phyloP scores from a whole-genome alignment of 2,329 filamentous ascomycete species.

The Biscogniauxia sp. region DNA sequence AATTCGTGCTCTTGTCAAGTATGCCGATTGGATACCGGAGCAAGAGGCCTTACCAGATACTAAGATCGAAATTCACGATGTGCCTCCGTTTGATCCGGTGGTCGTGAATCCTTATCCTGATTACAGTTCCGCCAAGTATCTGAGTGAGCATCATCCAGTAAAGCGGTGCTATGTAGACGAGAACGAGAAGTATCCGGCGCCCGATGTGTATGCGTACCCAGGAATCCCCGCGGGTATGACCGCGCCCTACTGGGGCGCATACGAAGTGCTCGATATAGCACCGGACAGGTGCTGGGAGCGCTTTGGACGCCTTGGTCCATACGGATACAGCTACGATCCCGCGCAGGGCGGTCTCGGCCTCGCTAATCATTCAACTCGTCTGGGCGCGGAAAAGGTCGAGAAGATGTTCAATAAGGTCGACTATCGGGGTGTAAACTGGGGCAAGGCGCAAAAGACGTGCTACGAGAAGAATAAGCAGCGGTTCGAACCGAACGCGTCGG shows the following conservation, averaged over 20 bases:
- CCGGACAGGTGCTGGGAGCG: constrained; percentile 70
- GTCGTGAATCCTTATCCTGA: constrained; percentile 28
- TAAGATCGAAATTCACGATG: constrained; percentile 22
- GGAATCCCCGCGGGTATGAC: constrained; percentile 64
- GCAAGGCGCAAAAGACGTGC: constrained; percentile 32
- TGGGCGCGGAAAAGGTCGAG: constrained; percentile 55
- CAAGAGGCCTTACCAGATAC: constrained; percentile 20
- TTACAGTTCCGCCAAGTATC: constrained; percentile 26
- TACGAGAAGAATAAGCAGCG: constrained; percentile 51
- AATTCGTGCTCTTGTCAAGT: constrained; percentile 27
- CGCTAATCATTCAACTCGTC: constrained; percentile 55
- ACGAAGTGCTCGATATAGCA: constrained; percentile 57
- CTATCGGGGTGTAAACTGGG: constrained; percentile 36
- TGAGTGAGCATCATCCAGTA: constrained; percentile 27
- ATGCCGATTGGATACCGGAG: constrained; percentile 29
- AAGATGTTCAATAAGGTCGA: constrained; percentile 35
- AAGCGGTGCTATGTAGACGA: constrained; percentile 49
- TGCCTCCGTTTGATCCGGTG: constrained; percentile 26
- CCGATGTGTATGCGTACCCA: constrained; percentile 47
- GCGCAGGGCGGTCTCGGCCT: constrained; percentile 62
- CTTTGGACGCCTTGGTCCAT: constrained; percentile 65
- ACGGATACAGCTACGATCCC: constrained; percentile 64
- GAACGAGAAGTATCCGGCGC: constrained; percentile 37
- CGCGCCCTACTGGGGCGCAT: constrained; percentile 63
- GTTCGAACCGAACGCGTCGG: constrained; percentile 32